Evolutionary conservation across 108 stramenopile species (phyloP), one percentile per base, ranked within the genome.

Genomic region (Thalassiosira profunda): DNA sequence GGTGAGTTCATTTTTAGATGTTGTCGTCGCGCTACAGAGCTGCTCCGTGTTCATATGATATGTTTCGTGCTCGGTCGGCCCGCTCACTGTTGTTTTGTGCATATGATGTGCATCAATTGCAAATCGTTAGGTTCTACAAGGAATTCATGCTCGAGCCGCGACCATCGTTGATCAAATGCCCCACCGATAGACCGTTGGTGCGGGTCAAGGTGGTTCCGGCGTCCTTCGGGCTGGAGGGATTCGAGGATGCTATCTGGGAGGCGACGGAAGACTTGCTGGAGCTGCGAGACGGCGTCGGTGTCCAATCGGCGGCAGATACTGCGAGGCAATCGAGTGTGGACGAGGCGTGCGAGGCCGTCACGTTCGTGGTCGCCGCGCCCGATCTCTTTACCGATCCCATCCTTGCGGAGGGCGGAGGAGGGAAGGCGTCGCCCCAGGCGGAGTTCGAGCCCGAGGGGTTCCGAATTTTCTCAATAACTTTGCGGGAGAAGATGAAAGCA

Each of bases 241-340:
- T 72, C 37, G 70, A 78, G 42, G 70, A 78, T 43, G 76, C 64
- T 0, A n/a, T 78, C 10, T 72, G 76, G 70, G 76, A 78, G 26
- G 76, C 76, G 1, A 21, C 45, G 0, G 63, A 72, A 49, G 67
- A 58, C 12, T 24, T 74, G 43, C 2, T 65, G 17, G 4, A 28
- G 1, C n/a, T n/a, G n/a, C n/a, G n/a, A n/a, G n/a, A n/a, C n/a
- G n/a, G n/a, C n/a, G n/a, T n/a, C n/a, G n/a, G n/a, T n/a, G n/a
- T n/a, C n/a, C n/a, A n/a, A n/a, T n/a, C n/a, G n/a, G n/a, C n/a
- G n/a, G n/a, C n/a, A n/a, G n/a, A n/a, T n/a, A n/a, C n/a, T n/a
- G n/a, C n/a, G n/a, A n/a, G n/a, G n/a, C n/a, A n/a, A n/a, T 1
- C 17, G 8, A n/a, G n/a, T n/a, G n/a, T n/a, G n/a, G n/a, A n/a